Evolutionary conservation across 495 filamentous ascomycete genomes (phyloP).

Genomic region (Trichoderma virens): DNA sequence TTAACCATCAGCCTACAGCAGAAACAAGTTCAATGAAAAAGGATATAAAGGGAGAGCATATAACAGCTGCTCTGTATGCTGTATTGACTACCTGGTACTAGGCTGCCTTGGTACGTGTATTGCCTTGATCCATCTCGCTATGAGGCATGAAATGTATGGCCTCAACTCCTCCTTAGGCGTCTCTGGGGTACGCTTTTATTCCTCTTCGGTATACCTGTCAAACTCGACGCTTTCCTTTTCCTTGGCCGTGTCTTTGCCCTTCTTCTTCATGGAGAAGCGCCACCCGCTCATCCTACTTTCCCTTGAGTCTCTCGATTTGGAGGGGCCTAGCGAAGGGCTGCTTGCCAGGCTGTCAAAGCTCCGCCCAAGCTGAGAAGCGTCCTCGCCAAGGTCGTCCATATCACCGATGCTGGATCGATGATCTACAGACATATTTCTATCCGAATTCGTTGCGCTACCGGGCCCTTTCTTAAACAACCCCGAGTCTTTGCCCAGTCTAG

Average conservation of each 20-base stretch:
- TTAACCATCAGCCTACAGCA: too few relatives aligned
- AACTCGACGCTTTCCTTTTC: slow-evolving; percentile 42
- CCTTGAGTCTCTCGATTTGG: slow-evolving; percentile 23
- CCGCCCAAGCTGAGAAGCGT: slow-evolving; percentile 24
- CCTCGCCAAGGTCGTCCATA: slow-evolving; percentile 34
- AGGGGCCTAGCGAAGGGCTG: slow-evolving; percentile 31
- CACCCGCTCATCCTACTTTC: slow-evolving; percentile 30
- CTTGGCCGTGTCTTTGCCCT: slow-evolving; percentile 22
- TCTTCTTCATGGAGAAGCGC: slow-evolving; percentile 43
- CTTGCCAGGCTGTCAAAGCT: slow-evolving; percentile 39
- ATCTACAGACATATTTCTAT: slow-evolving; percentile 33
- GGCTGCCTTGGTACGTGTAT: background rate
- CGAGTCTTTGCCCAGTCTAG: slow-evolving; percentile 52
- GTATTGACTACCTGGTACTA: background rate
- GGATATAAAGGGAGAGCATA: background rate
- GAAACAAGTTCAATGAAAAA: too few relatives aligned
- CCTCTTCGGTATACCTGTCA: slow-evolving; percentile 23
- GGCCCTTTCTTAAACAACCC: slow-evolving; percentile 57
- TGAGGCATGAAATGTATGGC: background rate
- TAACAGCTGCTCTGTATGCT: background rate
- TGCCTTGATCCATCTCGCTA: background rate
- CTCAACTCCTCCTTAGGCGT: background rate
- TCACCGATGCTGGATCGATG: slow-evolving; percentile 41
- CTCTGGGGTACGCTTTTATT: background rate
- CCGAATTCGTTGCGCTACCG: slow-evolving; percentile 37